Base-by-base conservation (phyloP, 306 rosid genomes). In the Acacia melanoxylon region DNA sequence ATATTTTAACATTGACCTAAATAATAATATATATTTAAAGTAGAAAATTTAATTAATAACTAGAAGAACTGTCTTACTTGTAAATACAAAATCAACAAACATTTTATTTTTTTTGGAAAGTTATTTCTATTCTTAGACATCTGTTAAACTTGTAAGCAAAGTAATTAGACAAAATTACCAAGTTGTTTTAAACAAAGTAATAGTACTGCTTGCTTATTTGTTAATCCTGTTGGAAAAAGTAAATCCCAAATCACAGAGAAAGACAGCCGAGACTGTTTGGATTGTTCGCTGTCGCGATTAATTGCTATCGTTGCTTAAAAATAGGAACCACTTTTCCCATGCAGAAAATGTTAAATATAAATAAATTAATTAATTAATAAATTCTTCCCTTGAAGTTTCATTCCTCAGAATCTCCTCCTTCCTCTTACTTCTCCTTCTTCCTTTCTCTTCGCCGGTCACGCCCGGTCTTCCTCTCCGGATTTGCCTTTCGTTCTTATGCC, bases 381-480 rank as follows among this genome's bases (percentile, higher is more conserved):
- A 37, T 40, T 16, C 51, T 20, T n/a, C 51, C 31, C 0, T 40
- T 68, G 25, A 31, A 31, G 74, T 68, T 45, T 45, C 75, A 11
- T 10, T 41, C 74, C 75, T 15, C 3, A 24, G 14, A 51, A 42
- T 71, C 58, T 44, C 13, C 20, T n/a, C 52, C 51, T 1, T 20
- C 72, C n/a, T 68, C 49, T 6, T 52, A 24, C 25, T 54, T 24
- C 25, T 19, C 62, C 25, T 19, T 31, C 20, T 2, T n/a, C 33
- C 54, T 69, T 69, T 42, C 74, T 22, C 73, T 68, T 68, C 52
- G 14, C 74, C 74, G 52, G 74, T 33, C 49, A 68, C 73, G 73
- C 29, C 14, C 15, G 72, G 48, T 11, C 72, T 16, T 7, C 29
- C 10, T 20, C 73, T 68, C 4, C 13, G 27, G 58, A 44, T 70